Percentiles rank a stretch among this genome's conserved stretches.
Conservation (phyloP, 768 basidiomycete species). For the Bullera alba region DNA sequence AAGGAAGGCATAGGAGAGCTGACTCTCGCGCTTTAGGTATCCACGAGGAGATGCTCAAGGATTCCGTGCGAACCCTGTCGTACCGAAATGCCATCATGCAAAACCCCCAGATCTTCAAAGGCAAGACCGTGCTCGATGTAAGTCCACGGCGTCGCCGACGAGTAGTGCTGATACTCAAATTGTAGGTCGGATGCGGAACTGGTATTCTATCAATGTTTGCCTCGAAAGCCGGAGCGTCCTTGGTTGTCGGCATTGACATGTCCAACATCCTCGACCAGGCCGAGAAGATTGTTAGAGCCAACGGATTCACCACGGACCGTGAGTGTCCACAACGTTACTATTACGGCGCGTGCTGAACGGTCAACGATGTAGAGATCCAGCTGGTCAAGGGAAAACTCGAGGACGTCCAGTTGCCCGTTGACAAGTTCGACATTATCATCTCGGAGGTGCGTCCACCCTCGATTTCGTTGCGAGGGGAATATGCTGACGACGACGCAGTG, state of each 20-base stretch:
- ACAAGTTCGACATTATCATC: slow-evolving; percentile 96
- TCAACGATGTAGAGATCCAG: slow-evolving; percentile 62
- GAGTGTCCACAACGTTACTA: slow-evolving; percentile 42
- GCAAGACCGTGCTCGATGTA: slow-evolving; percentile 81
- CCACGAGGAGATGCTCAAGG: slow-evolving; percentile 99
- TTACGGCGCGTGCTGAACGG: neutral
- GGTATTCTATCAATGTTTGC: slow-evolving; percentile 98
- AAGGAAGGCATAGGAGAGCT: neutral
- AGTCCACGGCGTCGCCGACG: slow-evolving; percentile 7
- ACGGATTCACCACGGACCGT: slow-evolving; percentile 88
- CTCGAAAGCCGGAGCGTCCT: slow-evolving; percentile 86
- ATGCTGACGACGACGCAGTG: slow-evolving; percentile 49
- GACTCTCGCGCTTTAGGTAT: slow-evolving; percentile 58
- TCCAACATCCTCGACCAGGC: slow-evolving; percentile 99
- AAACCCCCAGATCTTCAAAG: slow-evolving; percentile 91
- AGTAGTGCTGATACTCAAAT: neutral
- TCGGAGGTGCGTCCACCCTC: slow-evolving; percentile 61
- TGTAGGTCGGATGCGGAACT: slow-evolving; percentile 87
- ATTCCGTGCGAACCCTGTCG: slow-evolving; percentile 85
- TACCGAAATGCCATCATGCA: slow-evolving; percentile 92
- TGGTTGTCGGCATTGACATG: slow-evolving; percentile 98
- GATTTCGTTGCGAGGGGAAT: neutral
- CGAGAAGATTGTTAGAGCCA: slow-evolving; percentile 89
- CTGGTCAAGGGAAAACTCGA: slow-evolving; percentile 98
- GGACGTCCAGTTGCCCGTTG: slow-evolving; percentile 76